Percentiles rank a stretch among this genome's conserved stretches.
Evolutionary conservation across 768 basidiomycete species (phyloP).

Genomic region (Agrocybe pediades): DNA sequence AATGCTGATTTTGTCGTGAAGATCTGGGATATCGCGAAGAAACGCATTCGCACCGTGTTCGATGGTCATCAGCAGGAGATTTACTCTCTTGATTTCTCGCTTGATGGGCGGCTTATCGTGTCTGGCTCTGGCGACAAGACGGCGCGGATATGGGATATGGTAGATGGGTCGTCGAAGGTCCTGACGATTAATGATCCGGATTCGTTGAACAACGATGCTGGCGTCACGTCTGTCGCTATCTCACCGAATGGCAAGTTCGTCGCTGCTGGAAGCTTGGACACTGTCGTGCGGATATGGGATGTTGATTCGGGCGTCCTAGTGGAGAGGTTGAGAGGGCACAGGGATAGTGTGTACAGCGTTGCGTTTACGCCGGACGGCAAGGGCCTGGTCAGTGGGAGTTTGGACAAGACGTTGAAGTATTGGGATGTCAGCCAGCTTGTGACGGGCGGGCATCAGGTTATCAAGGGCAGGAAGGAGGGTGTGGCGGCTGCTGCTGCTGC

Average conservation of each 20-base stretch:
- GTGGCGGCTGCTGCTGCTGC: conserved; percentile 22
- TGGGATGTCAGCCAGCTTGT: conserved; percentile 84
- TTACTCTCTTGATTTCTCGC: conserved; percentile 90
- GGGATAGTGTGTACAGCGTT: conserved; percentile 84
- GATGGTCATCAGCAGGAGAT: conserved; percentile 93
- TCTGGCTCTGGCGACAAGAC: conserved; percentile 82
- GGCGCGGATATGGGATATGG: conserved; percentile 50
- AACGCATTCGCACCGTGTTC: conserved; percentile 77
- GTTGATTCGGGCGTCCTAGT: conserved; percentile 63
- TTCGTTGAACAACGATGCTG: conserved; percentile 30
- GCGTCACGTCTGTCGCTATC: conserved; percentile 71
- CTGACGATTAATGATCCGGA: conserved; percentile 59
- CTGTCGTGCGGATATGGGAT: conserved; percentile 82
- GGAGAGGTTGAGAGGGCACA: conserved; percentile 77
- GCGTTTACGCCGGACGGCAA: conserved; percentile 94
- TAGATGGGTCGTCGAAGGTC: conserved; percentile 37
- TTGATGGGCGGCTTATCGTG: conserved; percentile 84
- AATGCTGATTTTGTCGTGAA: conserved; percentile 24
- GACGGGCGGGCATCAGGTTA: conserved; percentile 20
- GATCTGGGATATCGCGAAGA: conserved; percentile 92
- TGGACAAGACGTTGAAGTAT: conserved; percentile 86
- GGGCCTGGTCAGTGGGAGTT: conserved; percentile 87
- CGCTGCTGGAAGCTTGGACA: conserved; percentile 72
- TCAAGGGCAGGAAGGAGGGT: conserved; percentile 50
- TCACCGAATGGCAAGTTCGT: conserved; percentile 72